Evolutionary conservation across 2,329 filamentous ascomycete genomes (phyloP).

Genomic region (Fusarium pseudograminearum): DNA sequence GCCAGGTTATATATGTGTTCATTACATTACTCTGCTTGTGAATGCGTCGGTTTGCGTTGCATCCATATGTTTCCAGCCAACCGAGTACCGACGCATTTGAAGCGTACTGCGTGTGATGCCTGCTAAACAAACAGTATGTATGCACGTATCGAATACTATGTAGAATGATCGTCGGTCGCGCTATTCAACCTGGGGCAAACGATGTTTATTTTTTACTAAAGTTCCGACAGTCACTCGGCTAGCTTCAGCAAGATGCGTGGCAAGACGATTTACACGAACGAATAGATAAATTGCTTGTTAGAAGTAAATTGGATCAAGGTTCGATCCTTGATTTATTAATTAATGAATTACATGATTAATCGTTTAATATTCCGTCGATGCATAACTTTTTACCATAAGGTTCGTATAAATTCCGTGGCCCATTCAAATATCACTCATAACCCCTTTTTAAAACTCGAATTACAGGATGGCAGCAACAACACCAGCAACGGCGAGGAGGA

Average conservation of each 20-base stretch:
- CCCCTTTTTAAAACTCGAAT: slow-evolving; percentile 17
- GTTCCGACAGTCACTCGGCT: not conserved
- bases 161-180: not conserved
- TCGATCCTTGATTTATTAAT: slow-evolving; percentile 17
- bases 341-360: slow-evolving; percentile 45
- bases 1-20: not conserved
- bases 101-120: not conserved
- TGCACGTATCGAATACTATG: not conserved
- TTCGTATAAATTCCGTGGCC: slow-evolving; percentile 6
- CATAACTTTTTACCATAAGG: slow-evolving; percentile 7
- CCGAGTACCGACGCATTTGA: not conserved
- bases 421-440: slow-evolving; percentile 19
- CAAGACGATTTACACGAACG: not conserved
- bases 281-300: not conserved
- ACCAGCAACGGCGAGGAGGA: slow-evolving; percentile 55
- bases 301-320: not conserved
- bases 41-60: not conserved
- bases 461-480: slow-evolving; percentile 55
- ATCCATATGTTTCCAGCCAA: not conserved
- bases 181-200: not conserved
- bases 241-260: not conserved
- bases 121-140: not conserved
- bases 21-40: not conserved
- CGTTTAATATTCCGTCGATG: slow-evolving; percentile 28
- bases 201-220: not conserved